Evolutionary conservation across 2,329 filamentous ascomycete species (phyloP).

Genomic region (Phaeosphaeria sp.): DNA sequence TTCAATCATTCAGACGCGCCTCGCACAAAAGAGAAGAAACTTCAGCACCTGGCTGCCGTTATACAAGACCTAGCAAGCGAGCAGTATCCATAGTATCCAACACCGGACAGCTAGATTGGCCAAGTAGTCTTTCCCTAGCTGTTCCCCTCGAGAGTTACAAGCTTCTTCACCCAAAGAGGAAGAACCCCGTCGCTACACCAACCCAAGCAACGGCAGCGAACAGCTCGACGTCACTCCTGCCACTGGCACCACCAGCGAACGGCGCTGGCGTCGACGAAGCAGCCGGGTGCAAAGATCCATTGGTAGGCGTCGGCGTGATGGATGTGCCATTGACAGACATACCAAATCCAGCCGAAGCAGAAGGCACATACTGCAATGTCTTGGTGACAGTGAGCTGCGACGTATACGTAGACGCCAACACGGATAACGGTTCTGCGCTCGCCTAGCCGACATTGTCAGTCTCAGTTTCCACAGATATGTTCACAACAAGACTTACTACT

Average conservation of each 20-base stretch:
- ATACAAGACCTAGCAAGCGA: neutral
- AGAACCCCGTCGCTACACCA: neutral
- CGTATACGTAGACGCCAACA: neutral
- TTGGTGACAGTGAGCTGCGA: conserved; percentile 8
- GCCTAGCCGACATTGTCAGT: neutral
- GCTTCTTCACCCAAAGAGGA: neutral
- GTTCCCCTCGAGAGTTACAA: neutral
- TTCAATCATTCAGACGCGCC: neutral
- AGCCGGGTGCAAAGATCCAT: neutral
- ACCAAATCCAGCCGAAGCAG: neutral
- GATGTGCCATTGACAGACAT: neutral
- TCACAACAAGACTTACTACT: too few relatives aligned
- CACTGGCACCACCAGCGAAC: neutral
- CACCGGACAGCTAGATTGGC: neutral
- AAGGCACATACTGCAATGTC: conserved; percentile 7
- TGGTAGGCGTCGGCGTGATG: neutral
- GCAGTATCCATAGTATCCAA: neutral
- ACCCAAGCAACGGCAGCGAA: neutral
- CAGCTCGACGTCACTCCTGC: neutral
- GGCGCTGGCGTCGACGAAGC: neutral
- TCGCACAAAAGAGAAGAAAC: neutral
- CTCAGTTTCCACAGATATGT: too few relatives aligned
- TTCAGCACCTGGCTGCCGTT: neutral
- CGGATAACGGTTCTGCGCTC: too few relatives aligned
- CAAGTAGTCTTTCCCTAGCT: neutral